phyloP scores from a whole-genome alignment of 2,329 filamentous ascomycete genomes.

The Fusarium luffae region DNA sequence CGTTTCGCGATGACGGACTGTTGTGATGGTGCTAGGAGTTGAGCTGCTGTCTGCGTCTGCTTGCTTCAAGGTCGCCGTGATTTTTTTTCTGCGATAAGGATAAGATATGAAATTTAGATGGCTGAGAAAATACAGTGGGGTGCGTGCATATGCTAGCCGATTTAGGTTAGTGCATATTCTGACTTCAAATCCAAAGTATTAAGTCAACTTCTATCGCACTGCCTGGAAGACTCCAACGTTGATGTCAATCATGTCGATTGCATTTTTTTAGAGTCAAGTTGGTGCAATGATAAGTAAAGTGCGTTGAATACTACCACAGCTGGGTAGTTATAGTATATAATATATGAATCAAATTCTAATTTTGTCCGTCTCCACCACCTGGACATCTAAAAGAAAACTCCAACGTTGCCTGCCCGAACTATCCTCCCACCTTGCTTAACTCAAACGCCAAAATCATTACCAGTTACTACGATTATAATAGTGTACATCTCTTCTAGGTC shows the following conservation, averaged over 20 bases:
- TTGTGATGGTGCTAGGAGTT: slow-evolving; percentile 26
- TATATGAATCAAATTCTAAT: slow-evolving; percentile 24
- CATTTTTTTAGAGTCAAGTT: background rate
- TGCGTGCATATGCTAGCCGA: background rate
- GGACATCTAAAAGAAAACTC: slow-evolving; percentile 23
- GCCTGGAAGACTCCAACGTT: background rate
- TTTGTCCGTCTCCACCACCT: background rate
- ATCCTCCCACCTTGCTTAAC: slow-evolving; percentile 14
- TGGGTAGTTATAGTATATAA: background rate
- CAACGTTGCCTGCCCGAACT: slow-evolving; percentile 9
- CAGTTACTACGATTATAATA: slow-evolving; percentile 27
- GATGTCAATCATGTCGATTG: background rate
- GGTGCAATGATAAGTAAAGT: background rate
- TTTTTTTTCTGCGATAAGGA: slow-evolving; percentile 46
- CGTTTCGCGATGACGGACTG: slow-evolving; percentile 35
- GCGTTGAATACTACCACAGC: background rate
- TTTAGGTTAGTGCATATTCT: background rate
- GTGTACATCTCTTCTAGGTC: slow-evolving; percentile 39
- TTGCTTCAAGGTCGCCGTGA: slow-evolving; percentile 17
- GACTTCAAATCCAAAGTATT: background rate
- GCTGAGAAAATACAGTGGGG: slow-evolving; percentile 32
- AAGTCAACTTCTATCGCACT: background rate
- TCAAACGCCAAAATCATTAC: slow-evolving; percentile 36
- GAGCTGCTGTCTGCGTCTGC: slow-evolving; percentile 3
- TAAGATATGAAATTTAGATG: slow-evolving; percentile 40